These are phyloP conservation scores for Claviceps africana DNA, from an alignment of 2,329 filamentous ascomycete species.

Conservation along the genomic window DNA sequence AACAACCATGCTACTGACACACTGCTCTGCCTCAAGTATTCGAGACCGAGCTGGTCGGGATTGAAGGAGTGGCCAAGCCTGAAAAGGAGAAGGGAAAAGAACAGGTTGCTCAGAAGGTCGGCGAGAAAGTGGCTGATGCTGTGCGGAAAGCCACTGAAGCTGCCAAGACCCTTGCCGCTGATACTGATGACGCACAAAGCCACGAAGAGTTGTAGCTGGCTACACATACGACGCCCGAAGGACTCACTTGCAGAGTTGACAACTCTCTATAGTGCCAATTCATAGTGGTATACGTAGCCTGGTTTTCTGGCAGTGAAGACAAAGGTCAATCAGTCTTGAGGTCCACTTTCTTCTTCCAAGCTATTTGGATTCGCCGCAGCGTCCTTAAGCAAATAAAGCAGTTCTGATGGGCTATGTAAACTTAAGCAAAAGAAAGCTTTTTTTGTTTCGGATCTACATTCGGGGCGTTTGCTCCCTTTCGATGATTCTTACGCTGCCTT, in stretches of 20 bases:
- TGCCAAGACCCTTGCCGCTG: slow-evolving; percentile 36
- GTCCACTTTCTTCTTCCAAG: not conserved
- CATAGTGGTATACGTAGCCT: not conserved
- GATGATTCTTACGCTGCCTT: slow-evolving; percentile 20
- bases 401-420: not conserved
- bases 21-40: slow-evolving; percentile 45
- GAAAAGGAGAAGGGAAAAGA: slow-evolving; percentile 11
- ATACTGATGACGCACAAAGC: slow-evolving; percentile 41
- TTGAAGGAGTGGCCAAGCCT: slow-evolving; percentile 51
- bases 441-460: slow-evolving; percentile 32
- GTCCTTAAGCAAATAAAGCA: too few relatives aligned
- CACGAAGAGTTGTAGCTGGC: slow-evolving; percentile 45
- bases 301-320: not conserved
- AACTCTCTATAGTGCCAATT: not conserved
- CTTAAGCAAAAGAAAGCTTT: slow-evolving; percentile 37
- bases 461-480: slow-evolving; percentile 24
- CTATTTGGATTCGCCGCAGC: not conserved
- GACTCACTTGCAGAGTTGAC: not conserved
- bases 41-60: slow-evolving; percentile 78
- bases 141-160: slow-evolving; percentile 16
- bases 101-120: slow-evolving; percentile 14
- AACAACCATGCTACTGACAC: slow-evolving; percentile 7
- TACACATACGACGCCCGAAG: not conserved
- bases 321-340: not conserved
- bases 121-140: slow-evolving; percentile 12